Evolutionary conservation across 768 basidiomycete species (phyloP), one percentile per base, ranked within the genome.

Genomic region (Amanita rimosa): DNA sequence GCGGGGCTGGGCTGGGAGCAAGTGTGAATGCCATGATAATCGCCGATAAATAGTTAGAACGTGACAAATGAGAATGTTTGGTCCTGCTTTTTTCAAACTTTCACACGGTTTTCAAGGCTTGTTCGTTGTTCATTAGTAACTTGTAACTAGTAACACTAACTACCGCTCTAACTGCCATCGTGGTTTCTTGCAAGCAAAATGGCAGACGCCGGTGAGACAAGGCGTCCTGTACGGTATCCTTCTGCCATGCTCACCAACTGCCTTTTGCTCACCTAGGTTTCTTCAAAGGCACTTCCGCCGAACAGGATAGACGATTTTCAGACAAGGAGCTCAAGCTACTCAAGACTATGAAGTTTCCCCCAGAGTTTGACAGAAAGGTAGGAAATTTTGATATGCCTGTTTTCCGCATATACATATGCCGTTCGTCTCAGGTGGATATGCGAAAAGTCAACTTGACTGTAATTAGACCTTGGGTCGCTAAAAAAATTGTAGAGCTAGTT

Each of bases 401-500:
- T 17, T 34, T 22, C n/a, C 29, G 11, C 8, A 11, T 34, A 33
- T 29, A 33, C 44, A 26, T 50, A 24, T 13, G 10, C 9, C 24
- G 19, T 26, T 44, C 13, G 10, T 19, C 3, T 45, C 21, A 88
- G 88, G 92, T 96, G 39, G 94, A 97, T 62, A 85, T 94, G 78
- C 79, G 89, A 31, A 94, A 97, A 73, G 92, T 98, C 52, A 96
- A 97, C 63, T 58, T 97, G 52, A 71, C 76, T 14, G 92, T 98
- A 56, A 87, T 99, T 60, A 74, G 88, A 51, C 90, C 92, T 2
- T 99, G 96, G 96, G 83, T 97, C 52, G 86, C 89, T 11, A 92
- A 91, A 73, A 87, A 89, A 65, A 84, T 96, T 49, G 77, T 85
- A 3, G 88, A 93, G 50, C 75, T 96, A 17, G 79, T 93, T 37